Percentiles rank a stretch among this genome's conserved stretches.
Conservation (phyloP, 345 rosid species). For the Citrus inodora region DNA sequence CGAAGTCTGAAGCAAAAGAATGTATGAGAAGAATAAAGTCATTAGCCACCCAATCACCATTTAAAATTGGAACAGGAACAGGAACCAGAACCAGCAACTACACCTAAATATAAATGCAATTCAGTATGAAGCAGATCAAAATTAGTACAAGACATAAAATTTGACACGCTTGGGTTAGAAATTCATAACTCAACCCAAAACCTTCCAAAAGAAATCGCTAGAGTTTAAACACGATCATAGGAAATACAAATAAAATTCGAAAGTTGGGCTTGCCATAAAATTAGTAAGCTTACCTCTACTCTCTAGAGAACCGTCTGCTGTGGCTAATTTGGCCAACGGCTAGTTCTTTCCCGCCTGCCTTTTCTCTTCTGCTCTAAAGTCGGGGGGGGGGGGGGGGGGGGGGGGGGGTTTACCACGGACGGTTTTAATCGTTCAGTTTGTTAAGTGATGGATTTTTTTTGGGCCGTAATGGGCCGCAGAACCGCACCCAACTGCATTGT, state of each 20-base stretch:
- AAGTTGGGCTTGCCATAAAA: background rate
- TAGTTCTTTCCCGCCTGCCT: background rate
- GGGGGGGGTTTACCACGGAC: background rate
- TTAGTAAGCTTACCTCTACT: background rate
- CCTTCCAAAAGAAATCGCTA: slow-evolving; percentile 17
- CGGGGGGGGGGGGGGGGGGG: background rate
- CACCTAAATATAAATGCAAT: too few species aligned
- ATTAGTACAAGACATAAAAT: too few species aligned
- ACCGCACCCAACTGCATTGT: background rate
- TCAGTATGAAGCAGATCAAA: too few species aligned
- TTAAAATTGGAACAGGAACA: too few species aligned
- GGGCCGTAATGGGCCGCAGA: background rate
- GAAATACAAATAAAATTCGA: background rate
- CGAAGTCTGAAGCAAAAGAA: background rate
- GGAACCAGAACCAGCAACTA: too few species aligned
- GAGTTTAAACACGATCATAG: background rate
- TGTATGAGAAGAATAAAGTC: too few species aligned
- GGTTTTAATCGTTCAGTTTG: background rate
- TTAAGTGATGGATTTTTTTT: background rate
- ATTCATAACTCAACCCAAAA: background rate
- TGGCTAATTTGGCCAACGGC: background rate
- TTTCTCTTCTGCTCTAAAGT: background rate
- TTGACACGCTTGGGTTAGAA: background rate
- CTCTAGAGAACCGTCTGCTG: background rate
- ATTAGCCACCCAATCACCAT: too few species aligned